Conservation (phyloP, 1,139 yeast species). For the Suhomyces taliae region DNA sequence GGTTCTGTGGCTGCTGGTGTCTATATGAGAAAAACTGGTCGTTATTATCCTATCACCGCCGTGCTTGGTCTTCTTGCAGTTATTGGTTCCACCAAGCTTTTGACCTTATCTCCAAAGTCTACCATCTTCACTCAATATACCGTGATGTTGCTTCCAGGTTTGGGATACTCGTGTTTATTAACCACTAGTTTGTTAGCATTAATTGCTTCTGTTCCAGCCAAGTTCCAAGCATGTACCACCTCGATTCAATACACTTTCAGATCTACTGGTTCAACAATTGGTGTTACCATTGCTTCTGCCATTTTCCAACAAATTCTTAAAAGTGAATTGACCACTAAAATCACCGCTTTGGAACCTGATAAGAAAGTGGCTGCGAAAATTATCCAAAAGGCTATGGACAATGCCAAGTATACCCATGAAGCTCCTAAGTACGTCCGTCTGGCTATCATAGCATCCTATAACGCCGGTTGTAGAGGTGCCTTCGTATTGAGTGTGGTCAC, state of each 20-base stretch:
- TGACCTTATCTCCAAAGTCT: conserved; percentile 39
- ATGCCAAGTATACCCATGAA: conserved; percentile 17
- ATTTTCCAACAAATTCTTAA: conserved; percentile 22
- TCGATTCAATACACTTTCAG: conserved; percentile 28
- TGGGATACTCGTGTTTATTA: conserved; percentile 23
- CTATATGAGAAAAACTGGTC: conserved; percentile 70
- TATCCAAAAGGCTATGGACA: conserved; percentile 21
- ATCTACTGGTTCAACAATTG: conserved; percentile 28
- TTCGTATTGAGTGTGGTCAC: conserved; percentile 19
- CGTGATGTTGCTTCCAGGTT: conserved; percentile 20
- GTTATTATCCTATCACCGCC: conserved; percentile 54
- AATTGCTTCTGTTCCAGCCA: conserved; percentile 24
- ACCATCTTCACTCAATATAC: conserved; percentile 30
- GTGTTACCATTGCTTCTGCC: conserved; percentile 24
- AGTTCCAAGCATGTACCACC: conserved; percentile 27
- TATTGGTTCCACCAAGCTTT: conserved; percentile 46
- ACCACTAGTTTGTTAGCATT: conserved; percentile 26
- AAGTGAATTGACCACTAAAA: conserved; percentile 12
- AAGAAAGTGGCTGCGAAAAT: conserved; percentile 17
- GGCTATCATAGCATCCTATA: conserved; percentile 22
- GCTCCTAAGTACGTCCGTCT: conserved; percentile 20
- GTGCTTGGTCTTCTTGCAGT: conserved; percentile 45
- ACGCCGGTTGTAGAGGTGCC: conserved; percentile 21
- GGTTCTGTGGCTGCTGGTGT: conserved; percentile 72
- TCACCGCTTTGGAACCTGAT: conserved; percentile 24